Conservation (phyloP, 495 filamentous ascomycete species). For the Evansstolkia leycettana region DNA sequence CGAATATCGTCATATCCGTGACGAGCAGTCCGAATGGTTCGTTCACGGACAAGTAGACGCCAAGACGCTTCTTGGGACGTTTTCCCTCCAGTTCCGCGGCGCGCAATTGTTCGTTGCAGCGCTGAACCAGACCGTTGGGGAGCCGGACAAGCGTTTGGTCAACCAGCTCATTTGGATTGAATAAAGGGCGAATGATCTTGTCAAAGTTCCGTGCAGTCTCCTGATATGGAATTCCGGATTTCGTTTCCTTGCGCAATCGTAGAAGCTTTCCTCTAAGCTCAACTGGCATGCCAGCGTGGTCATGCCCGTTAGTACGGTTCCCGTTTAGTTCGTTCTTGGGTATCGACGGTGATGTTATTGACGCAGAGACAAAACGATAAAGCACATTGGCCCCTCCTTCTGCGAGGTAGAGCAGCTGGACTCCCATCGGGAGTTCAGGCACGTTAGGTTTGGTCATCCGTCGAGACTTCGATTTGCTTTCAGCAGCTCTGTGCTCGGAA, state of each 20-base stretch:
- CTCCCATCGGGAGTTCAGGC: conserved; percentile 28
- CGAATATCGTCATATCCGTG: conserved; percentile 60
- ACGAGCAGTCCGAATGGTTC: conserved; percentile 58
- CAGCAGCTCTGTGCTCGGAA: conserved; percentile 3
- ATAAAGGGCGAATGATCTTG: conserved; percentile 42
- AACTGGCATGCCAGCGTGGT: conserved; percentile 10
- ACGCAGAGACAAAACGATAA: conserved; percentile 40
- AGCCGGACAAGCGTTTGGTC: conserved; percentile 46
- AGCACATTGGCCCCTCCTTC: conserved; percentile 67
- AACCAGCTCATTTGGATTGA: conserved; percentile 44
- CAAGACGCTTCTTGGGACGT: conserved; percentile 35
- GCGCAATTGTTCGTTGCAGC: conserved; percentile 40
- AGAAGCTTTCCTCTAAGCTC: conserved; percentile 40
- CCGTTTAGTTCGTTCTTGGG: conserved; percentile 4
- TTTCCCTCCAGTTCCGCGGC: conserved; percentile 16
- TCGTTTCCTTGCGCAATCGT: conserved; percentile 51
- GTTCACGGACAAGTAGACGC: conserved; percentile 45
- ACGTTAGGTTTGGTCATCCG: conserved; percentile 28
- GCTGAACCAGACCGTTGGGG: conserved; percentile 27
- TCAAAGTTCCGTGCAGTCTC: conserved; percentile 48
- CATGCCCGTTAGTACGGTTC: conserved; percentile 1
- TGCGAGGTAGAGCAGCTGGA: conserved; percentile 39
- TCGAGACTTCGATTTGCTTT: conserved; percentile 6
- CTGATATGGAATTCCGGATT: conserved; percentile 39
- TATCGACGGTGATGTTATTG: conserved; percentile 7